Evolutionary conservation across 2,329 filamentous ascomycete genomes (phyloP), one percentile per base, ranked within the genome.

Genomic region (Cordyceps pruinosa): DNA sequence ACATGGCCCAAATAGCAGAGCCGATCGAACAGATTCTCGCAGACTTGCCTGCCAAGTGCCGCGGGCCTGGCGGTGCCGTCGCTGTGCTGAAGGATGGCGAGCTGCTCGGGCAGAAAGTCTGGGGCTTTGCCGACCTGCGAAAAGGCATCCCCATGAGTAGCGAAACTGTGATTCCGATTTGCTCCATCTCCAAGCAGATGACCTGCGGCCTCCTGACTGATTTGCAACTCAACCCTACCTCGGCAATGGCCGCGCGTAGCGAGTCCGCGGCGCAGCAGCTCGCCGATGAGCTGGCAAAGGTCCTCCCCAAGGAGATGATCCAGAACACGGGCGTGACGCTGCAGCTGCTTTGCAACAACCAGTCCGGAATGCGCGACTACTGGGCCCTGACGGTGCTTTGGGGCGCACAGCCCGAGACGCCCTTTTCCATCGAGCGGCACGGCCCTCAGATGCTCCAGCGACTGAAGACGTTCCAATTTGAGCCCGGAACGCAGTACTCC

Each of bases 111-210:
- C 64, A 72, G 47, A 69, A 69, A 4, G 64, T 68, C 39, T 77
- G 74, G 73, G 75, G 75, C 35, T 77, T 70, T 52, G 73, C 75
- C 21, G 67, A 77, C 62, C 56, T 77, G 21, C 66, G 73, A n/a
- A 49, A 61, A 9, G 67, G 69, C 5, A 69, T 72, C 23, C 68
- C 66, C 5, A 66, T 77, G 60, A 69, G 66, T 0, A 42, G 69
- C 5, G 58, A 69, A 5, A 75, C 68, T 1, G 65, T 67, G 10
- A 60, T 77, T 21, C 75, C 75, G 12, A 76, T 77, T 57, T 77
- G 75, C 61, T 77, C 74, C 6, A 77, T 77, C 58, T 52, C 73
- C 2, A 77, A 77, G 61, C 75, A 77, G 53, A 73, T 75, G 63
- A 62, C 74, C 2, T 75, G 73, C 54, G 65, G 70, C 5, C 59